Evolutionary conservation across 2,329 filamentous ascomycete genomes (phyloP), one percentile per base, ranked within the genome.

Genomic region (Akanthomyces muscarius): DNA sequence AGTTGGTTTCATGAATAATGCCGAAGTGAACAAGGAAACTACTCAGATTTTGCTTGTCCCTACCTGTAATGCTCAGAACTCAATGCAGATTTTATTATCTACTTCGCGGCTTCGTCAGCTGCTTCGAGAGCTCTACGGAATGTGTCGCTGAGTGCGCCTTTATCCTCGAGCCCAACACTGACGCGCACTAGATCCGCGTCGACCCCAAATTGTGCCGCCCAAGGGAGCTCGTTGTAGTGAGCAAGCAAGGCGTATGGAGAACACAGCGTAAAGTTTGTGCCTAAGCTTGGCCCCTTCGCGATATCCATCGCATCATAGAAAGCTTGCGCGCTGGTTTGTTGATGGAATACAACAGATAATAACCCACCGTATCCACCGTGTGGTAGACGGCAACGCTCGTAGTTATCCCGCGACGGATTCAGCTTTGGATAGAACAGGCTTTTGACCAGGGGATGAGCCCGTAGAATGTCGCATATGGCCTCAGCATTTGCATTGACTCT

Each of bases 261-360:
- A 63, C 89, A 89, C 44, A 99, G 80, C 0, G 95, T 98, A 73
- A 99, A 99, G 75, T 99, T 99, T 0, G 95, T 98, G 2, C 95
- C 95, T 56, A 99, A 80, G 75, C 92, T 97, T 0, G 95, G 95
- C 0, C 95, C 95, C 75, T 99, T 99, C 45, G 92, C 88, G 1
- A 92, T 95, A 66, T 96, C 87, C 18, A 99, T 78, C 14, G 85
- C 83, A 75, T 99, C 92, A 75, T 89, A 97, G 74, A 98, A 97
- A 0, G 86, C 83, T 61, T 91, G 80, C 0, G 94, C 91, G 66
- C 93, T 87, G 36, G 82, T 80, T 63, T 83, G 85, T 1, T 81
- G 81, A 68, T 90, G 79, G 71, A 98, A 96, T 0, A 89, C 91
- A 44, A 93, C 87, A 3, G 92, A 97, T 14, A 99, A 81, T 2